These are phyloP conservation scores for Carex scoparia DNA, from an alignment of 176 grass and related monocot genomes.

Conservation along the genomic window DNA sequence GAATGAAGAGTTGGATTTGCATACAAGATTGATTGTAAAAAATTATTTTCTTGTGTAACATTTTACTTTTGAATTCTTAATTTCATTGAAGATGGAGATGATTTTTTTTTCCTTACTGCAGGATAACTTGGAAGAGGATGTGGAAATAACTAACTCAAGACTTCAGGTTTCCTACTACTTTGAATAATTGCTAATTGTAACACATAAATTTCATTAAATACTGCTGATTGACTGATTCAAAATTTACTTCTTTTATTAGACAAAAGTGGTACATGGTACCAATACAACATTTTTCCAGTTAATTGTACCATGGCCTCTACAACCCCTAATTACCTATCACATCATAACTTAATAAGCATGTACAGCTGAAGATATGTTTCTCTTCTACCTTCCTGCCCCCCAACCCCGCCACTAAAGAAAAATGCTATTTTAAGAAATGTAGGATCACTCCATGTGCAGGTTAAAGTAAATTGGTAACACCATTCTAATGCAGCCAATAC, in stretches of 20 bases:
- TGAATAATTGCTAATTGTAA: not conserved
- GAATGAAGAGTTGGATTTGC: conserved; percentile 70
- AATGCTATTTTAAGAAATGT: not conserved
- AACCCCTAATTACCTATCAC: not conserved
- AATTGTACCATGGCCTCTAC: not conserved
- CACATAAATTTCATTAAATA: not conserved
- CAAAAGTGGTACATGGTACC: not conserved
- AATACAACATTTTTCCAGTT: not conserved
- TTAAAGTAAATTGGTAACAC: not conserved
- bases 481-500: not conserved
- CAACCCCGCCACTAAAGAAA: not conserved
- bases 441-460: not conserved
- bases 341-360: not conserved
- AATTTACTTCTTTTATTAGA: not conserved
- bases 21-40: conserved; percentile 72
- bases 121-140: conserved; percentile 52
- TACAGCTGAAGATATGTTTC: not conserved
- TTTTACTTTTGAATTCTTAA: not conserved
- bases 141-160: conserved; percentile 42
- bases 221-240: not conserved
- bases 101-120: conserved; percentile 28
- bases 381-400: not conserved
- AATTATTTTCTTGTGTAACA: not conserved
- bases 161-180: conserved; percentile 39
- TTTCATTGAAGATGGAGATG: not conserved